A percentile compares a stretch with the other conserved stretches of the same genome.
Evolutionary conservation across 768 basidiomycete species (phyloP).

Genomic region (Xerocomellus chrysenteron): DNA sequence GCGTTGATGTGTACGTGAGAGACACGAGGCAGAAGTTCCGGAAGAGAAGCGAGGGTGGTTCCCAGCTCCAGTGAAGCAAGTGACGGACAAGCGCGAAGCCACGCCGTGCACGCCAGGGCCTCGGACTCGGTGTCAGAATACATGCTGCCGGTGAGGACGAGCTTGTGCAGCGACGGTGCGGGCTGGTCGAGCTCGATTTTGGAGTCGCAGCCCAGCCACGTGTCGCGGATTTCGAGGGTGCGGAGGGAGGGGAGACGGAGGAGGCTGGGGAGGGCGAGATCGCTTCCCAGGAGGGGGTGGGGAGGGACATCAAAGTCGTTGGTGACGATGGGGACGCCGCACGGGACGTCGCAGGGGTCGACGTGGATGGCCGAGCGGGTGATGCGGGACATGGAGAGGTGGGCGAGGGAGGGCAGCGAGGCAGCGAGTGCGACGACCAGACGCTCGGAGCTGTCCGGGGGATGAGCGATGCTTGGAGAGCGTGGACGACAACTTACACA

Average conservation of each 20-base stretch:
- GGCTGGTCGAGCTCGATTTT: conserved; percentile 13
- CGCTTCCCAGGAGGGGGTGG: conserved; percentile 51
- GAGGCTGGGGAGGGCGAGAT: conserved; percentile 64
- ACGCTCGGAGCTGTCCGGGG: conserved; percentile 44
- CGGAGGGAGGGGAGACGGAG: conserved; percentile 61
- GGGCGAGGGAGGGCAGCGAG: conserved; percentile 51
- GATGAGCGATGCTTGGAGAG: conserved; percentile 1
- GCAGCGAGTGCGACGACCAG: conserved; percentile 68
- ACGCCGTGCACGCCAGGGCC: conserved; percentile 23
- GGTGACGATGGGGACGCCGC: conserved; percentile 55
- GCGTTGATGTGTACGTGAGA: conserved; percentile 27
- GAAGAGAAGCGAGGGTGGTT: conserved; percentile 20
- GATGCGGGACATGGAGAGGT: conserved; percentile 60
- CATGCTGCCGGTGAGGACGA: conserved; percentile 34
- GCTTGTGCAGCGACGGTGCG: conserved; percentile 12
- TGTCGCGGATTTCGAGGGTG: conserved; percentile 64
- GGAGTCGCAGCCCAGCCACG: conserved; percentile 55
- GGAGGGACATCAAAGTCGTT: conserved; percentile 62
- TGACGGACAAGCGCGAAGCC: conserved; percentile 26
- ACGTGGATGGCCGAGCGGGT: conserved; percentile 68
- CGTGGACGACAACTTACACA: conserved; percentile 30
- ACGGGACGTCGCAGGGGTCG: conserved; percentile 40
- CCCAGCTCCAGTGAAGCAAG: conserved; percentile 23
- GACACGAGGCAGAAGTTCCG: conserved; percentile 9
- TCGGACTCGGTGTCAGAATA: conserved; percentile 21